Evolutionary conservation across 257 asterid genomes (phyloP), one percentile per base, ranked within the genome.

Genomic region (Jacaranda copaia): DNA sequence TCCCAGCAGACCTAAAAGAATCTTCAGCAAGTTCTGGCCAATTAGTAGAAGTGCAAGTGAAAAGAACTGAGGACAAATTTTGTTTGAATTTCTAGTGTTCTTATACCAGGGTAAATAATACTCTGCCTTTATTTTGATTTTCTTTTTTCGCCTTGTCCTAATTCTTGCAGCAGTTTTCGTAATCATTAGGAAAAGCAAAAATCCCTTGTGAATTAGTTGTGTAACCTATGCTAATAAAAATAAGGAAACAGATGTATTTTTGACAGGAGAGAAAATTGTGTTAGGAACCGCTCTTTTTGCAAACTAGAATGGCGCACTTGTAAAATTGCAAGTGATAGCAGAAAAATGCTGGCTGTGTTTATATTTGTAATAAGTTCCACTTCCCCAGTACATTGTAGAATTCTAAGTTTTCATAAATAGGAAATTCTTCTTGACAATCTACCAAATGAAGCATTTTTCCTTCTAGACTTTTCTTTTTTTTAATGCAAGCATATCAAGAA

Each of bases 11-110:
- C 87, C 97, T 13, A 92, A 82, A 61, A 88, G 85, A 43, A 86
- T 92, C 84, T 73, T 92, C 72, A 91, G 97, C 82, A 95, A 84
- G 89, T 76, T 95, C 72, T 95, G 98, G 98, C 84, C 93, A 5
- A 84, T 77, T 81, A 85, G 78, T 77, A 91, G 86, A 75, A 89
- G 81, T 76, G 84, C 84, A 73, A 84, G 84, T 69, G 87, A 85
- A 61, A 92, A 84, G 86, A 88, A 84, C 53, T 88, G 90, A 79
- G 11, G 1, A 70, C 20, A 39, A 59, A 75, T 81, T 76, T 72
- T 69, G 45, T 72, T 79, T 48, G 52, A 25, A 25, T 25, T 25
- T 25, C 32, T 60, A 74, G 74, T 80, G 67, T 39, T 49, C 36
- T 35, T 18, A 35, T 52, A 15, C 73, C 40, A 60, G 76, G 84